Evolutionary conservation across 306 rosid species (phyloP).

Genomic region (Luffa aegyptiaca): DNA sequence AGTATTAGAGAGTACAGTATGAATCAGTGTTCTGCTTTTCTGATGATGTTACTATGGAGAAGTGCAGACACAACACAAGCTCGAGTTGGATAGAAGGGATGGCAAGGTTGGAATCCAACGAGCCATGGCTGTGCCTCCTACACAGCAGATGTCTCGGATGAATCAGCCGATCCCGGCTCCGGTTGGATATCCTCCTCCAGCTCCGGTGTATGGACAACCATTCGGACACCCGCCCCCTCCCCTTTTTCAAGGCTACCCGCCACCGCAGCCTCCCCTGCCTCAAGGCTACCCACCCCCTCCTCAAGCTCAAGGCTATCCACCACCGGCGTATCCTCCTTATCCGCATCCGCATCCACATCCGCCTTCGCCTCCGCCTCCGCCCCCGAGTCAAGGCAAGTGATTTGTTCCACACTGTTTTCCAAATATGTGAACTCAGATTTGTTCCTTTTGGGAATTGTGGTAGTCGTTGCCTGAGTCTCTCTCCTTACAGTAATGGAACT

Average conservation of each 20-base stretch:
- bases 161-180: conserved; percentile 40
- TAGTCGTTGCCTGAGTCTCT: too few species aligned
- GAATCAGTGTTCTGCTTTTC: conserved; percentile 2
- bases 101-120: conserved; percentile 44
- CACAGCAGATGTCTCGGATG: conserved; percentile 61
- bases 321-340: conserved; percentile 29
- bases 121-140: conserved; percentile 37
- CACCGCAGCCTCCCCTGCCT: not conserved
- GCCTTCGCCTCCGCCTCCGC: conserved; percentile 25
- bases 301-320: not conserved
- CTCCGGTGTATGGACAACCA: conserved; percentile 25
- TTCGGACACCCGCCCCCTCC: conserved; percentile 32
- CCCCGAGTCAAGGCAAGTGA: conserved; percentile 35
- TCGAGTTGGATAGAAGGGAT: conserved; percentile 71
- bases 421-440: not conserved
- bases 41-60: conserved; percentile 4
- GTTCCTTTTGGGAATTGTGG: not conserved
- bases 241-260: conserved; percentile 14
- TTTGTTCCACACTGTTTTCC: conserved; percentile 1
- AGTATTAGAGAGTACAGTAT: not conserved
- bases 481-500: not conserved
- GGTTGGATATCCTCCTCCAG: conserved; percentile 22
- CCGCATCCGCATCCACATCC: conserved; percentile 13
- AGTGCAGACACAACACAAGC: conserved; percentile 72
- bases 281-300: not conserved